Conservation (phyloP, 352 stramenopile genomes). For the Pythium biforme region DNA sequence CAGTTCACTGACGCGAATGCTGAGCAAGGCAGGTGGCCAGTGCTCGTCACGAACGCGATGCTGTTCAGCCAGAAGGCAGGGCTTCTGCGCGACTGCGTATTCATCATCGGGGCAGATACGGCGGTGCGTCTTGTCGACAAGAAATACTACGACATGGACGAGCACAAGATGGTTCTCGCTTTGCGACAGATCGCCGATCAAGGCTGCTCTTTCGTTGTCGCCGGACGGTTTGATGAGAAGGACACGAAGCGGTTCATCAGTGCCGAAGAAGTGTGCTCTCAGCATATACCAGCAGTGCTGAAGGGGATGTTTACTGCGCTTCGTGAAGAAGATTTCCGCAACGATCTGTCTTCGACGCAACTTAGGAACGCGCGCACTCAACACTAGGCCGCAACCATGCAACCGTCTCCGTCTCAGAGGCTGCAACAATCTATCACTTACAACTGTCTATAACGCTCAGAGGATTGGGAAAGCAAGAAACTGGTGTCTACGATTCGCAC, state of each 20-base stretch:
- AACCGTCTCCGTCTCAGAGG: no score
- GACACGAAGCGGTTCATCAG: constrained; percentile 46
- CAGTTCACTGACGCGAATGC: constrained; percentile 39
- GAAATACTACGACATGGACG: constrained; percentile 87
- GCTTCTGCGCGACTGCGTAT: constrained; percentile 70
- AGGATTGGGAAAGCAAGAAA: no score
- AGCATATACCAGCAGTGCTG: constrained; percentile 47
- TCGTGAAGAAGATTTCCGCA: constrained; percentile 72
- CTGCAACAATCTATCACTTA: no score
- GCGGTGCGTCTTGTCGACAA: constrained; percentile 84
- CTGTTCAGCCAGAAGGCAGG: constrained; percentile 84
- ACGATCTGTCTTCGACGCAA: constrained; percentile 87
- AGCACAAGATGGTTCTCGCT: constrained; percentile 71
- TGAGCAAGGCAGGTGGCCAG: constrained; percentile 39
- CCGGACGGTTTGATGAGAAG: constrained; percentile 71
- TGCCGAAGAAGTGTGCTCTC: constrained; percentile 51
- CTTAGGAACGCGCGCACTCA: constrained; percentile 26
- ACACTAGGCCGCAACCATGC: not conserved
- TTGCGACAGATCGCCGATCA: constrained; percentile 62
- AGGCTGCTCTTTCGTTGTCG: constrained; percentile 86
- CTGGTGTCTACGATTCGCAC: no score
- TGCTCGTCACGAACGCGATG: constrained; percentile 75
- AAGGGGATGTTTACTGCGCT: constrained; percentile 69
- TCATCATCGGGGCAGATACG: constrained; percentile 90
- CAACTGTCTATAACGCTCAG: no score